Evolutionary conservation across 371 early-diverging fungal genomes (phyloP), one percentile per base, ranked within the genome.

Genomic region (Synchytrium microbalum): DNA sequence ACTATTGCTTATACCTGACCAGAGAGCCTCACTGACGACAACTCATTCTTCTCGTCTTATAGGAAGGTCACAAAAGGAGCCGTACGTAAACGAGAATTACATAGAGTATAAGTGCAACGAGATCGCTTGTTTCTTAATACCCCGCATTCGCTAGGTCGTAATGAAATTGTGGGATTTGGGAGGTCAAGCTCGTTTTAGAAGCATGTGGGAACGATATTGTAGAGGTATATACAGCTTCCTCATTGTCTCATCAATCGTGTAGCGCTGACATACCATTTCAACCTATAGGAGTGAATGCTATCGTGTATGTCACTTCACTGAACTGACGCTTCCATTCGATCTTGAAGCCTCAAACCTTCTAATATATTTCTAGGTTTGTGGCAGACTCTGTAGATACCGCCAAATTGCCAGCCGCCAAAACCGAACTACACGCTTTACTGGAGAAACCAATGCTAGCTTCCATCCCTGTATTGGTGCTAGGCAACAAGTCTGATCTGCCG

Each of bases 121-220:
- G n/a, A n/a, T n/a, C n/a, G 54, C 57, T 14, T 23, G 32, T 27
- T 29, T 3, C 3, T 3, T 27, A 54, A n/a, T 33, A 51, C 1
- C 61, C 14, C 29, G 23, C 32, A 29, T 56, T n/a, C n/a, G 25
- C 5, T 57, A 70, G 71, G 94, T 95, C 52, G 93, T 95, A 10
- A 95, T 97, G 93, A 96, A 96, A 72, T 77, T 98, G 62, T 98
- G 98, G 97, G 98, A 98, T 79, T 87, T 97, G 75, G 98, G 98
- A 60, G 98, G 98, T 3, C 97, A 98, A 74, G 92, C 97, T 56
- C 80, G 92, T 33, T 94, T 92, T 78, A 74, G 96, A 65, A 91
- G 89, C 74, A 97, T 97, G 97, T 98, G 98, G 97, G 96, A 96
- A 75, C 78, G 98, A 75, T 97, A 80, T 63, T 81, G 81, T 66